Evolutionary conservation across 176 grass and related monocot species (phyloP), one percentile per base, ranked within the genome.

Genomic region (Zoysia pacifica): DNA sequence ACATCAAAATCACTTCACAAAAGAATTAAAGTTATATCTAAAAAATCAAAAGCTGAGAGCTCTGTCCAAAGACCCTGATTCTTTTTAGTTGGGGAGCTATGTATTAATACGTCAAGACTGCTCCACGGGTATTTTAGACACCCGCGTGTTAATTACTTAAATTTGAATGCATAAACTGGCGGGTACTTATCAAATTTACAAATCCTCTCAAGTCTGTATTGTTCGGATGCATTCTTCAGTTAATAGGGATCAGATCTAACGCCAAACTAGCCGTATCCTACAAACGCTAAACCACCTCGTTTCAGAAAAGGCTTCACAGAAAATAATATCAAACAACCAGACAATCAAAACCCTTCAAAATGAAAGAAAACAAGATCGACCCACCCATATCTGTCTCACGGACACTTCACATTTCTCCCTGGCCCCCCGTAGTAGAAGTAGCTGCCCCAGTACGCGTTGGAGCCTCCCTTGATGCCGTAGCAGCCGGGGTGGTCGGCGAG

Each of bases 371-470:
- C 6, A 46, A 73, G 10, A 61, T 35, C 44, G 3, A n/a, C 1
- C 44, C 44, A 4, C 3, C 44, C 44, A 45, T 45, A 47, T 77
- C 16, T 41, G 6, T 28, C 42, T 73, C 76, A 94, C 56, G 86
- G 89, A 71, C 92, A 94, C 51, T 36, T 94, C 16, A 89, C 86
- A 67, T 91, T 91, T 64, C 84, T 91, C 61, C 91, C 94, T 2
- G 94, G 94, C 1, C 94, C 94, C 36, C 94, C 94, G 42, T 90
- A 97, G 78, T 94, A 97, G 67, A 97, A 97, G 70, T 91, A 93
- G 43, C 80, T 90, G 0, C 91, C 94, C 94, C 91, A 97, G 40
- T 85, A 66, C 62, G 4, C 16, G 59, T 88, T 97, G 65, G 70
- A 85, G 0, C 91, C 91, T 48, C 94, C 91, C 48, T 85, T 71